These are phyloP conservation scores for Hyaloscypha bicolor DNA, from an alignment of 495 filamentous ascomycete genomes.

Conservation along the genomic window DNA sequence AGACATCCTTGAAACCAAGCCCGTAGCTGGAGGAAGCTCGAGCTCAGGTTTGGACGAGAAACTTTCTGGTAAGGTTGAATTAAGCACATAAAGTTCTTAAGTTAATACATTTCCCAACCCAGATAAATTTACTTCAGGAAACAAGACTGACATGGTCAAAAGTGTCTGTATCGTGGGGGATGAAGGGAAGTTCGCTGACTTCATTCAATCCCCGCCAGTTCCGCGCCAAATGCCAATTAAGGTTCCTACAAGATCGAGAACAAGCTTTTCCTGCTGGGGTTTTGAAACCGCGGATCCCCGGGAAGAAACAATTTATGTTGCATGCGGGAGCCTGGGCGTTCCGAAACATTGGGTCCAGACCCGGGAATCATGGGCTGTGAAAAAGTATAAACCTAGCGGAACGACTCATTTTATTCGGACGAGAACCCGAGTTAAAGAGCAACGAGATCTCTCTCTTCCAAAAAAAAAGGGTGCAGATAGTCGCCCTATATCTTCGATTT, in stretches of 20 bases:
- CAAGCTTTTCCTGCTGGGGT: neutral
- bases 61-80: neutral
- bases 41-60: neutral
- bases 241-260: neutral
- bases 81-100: neutral
- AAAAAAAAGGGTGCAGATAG: too few species aligned
- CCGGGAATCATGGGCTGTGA: neutral
- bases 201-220: neutral
- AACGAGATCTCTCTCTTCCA: too few species aligned
- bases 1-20: neutral
- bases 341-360: neutral
- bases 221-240: neutral
- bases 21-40: neutral
- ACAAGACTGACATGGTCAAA: neutral
- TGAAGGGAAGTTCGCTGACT: neutral
- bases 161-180: neutral
- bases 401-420: too few species aligned
- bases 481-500: too few species aligned
- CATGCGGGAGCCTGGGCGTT: neutral
- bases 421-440: too few species aligned
- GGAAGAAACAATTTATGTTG: neutral
- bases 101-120: neutral
- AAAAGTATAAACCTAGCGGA: neutral
- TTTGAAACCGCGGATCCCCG: neutral
- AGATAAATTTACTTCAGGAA: neutral